phyloP scores from a whole-genome alignment of 352 stramenopile species.

The Phytophthora parvispora region DNA sequence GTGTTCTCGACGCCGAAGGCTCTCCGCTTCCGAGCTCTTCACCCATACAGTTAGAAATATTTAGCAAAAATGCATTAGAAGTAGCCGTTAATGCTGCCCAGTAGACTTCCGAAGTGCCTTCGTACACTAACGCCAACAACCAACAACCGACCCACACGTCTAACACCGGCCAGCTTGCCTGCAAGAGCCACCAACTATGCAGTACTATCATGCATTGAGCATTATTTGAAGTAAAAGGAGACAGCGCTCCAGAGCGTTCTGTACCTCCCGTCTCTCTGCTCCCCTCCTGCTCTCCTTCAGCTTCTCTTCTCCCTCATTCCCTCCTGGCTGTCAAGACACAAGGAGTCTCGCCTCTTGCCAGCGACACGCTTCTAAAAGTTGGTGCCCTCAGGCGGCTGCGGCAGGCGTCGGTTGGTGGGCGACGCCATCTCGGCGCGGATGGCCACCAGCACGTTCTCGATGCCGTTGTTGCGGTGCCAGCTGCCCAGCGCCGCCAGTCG shows the following conservation, averaged over 20 bases:
- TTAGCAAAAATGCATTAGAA: conserved; percentile 25
- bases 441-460: conserved; percentile 92
- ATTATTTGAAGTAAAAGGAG: conserved; percentile 40
- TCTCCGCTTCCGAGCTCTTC: conserved; percentile 24
- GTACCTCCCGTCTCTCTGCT: conserved; percentile 1
- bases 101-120: conserved; percentile 1
- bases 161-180: background rate
- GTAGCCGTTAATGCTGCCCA: conserved; percentile 7
- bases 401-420: conserved; percentile 90
- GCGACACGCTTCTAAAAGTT: conserved; percentile 86
- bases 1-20: conserved; percentile 33
- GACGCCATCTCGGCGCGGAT: conserved; percentile 93
- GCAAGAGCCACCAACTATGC: conserved; percentile 24
- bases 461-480: conserved; percentile 92
- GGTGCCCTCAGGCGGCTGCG: conserved; percentile 91
- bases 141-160: background rate
- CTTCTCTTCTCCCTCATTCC: conserved; percentile 12
- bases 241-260: conserved; percentile 10
- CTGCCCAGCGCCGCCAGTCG: conserved; percentile 73
- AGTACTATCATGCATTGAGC: conserved; percentile 45
- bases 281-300: conserved; percentile 14
- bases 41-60: conserved; percentile 39
- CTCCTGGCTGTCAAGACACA: conserved; percentile 9
- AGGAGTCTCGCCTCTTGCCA: conserved; percentile 11
- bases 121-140: background rate